Base-by-base conservation (phyloP, 495 filamentous ascomycete genomes). In the Penicillium coffeae region DNA sequence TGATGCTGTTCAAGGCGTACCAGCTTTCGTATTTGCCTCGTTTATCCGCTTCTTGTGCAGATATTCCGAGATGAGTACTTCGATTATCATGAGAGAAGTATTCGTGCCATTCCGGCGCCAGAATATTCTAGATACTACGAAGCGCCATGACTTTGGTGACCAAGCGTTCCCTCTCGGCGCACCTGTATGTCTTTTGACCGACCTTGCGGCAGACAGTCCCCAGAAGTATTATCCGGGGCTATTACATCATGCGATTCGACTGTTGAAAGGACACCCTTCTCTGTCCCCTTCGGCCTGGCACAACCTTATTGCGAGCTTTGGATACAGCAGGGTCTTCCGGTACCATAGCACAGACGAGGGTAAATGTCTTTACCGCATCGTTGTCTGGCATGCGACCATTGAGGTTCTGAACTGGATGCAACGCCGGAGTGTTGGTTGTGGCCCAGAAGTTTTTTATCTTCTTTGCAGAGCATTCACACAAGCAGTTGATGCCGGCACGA, bases 31-130 rank as follows among this genome's bases (percentile, higher is more conserved):
- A 2, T 73, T 81, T 38, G 61, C 65, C 3, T 66, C 79, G 10
- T 78, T 78, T 40, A 70, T 83, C 27, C 42, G 52, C 3, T 72
- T 82, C 36, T 54, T 82, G 8, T 75, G 72, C 45, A 50, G 45
- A 6, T 54, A 60, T 45, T 62, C 63, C 43, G 51, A 21, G 16
- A 47, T 16, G 20, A 47, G 18, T 5, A 38, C 38, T 8, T 21
- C 8, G 35, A 40, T 21, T 3, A 18, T 35, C 6, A 25, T 21
- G 13, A 39, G 38, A 20, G 50, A 66, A 48, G 22, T 72, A 44
- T 56, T 54, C 22, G 58, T 62, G 40, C 42, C 52, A 18, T 58
- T 66, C 69, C 13, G 48, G 65, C n/a, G 16, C 4, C 25, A 30
- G 25, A 30, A 10, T 10, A 4, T 30, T 30, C 4, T 30, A 4